Evolutionary conservation across 192 early-diverging fungal genomes (phyloP), one percentile per base, ranked within the genome.

Genomic region (Coemansia nantahalensis): DNA sequence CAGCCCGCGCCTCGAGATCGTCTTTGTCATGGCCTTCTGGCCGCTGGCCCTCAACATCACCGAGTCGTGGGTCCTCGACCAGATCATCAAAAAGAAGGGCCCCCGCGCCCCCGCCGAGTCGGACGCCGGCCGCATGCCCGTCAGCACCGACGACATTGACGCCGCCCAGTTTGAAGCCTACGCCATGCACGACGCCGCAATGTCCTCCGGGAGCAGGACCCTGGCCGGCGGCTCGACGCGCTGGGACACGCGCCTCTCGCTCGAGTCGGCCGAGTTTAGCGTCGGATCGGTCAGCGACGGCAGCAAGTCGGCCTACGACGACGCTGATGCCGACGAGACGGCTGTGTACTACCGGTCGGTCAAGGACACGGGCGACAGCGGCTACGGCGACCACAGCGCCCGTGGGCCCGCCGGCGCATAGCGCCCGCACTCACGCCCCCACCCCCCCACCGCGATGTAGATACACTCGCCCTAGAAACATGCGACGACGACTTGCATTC

Each of bases 1-100:
- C 43, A 77, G 67, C 37, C 54, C 66, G 28, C 62, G 56, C 12
- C 54, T 77, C 51, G 53, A 77, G 22, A 77, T 77, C 16, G 35
- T 77, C 5, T 77, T 77, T 56, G 74, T 77, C 33, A 77, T 77
- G 74, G 74, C 74, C 28, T 37, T 77, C 17, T 69, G 67, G 74
- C 74, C 74, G 13, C 59, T 77, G 22, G 28, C 46, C 39, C 62
- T 77, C 38, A 77, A 77, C 31, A 77, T 77, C 19, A 70, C 66
- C 23, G 74, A 77, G 58, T 77, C 68, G 28, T 77, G 74, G 67
- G 56, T 77, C 14, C 37, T 77, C 35, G 74, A 77, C 51, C 74
- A 77, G 39, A 51, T 77, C 41, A 77, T 77, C 23, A 77, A 77
- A 47, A 54, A 39, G 7, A 68, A 59, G 48, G 44, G 45, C 21